Base-by-base conservation (phyloP, 1,284 basidiomycete species). In the Tausonia pullulans region DNA sequence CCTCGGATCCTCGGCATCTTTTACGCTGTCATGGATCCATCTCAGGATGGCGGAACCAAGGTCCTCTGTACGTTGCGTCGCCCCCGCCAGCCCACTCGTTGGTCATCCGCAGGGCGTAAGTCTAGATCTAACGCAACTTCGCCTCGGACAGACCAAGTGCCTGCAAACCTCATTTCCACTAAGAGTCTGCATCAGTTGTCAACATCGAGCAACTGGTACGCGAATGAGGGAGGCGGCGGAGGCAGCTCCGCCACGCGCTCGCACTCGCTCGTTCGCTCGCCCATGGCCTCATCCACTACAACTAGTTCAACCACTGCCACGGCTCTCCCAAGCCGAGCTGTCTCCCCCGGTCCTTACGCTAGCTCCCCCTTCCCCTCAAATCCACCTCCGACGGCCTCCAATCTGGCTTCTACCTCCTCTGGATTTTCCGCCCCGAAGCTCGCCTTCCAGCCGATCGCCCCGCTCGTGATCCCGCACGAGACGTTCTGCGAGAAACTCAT, bases 381-480 rank as follows among this genome's bases (percentile, higher is more conserved):
- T 46, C 58, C 62, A 57, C 16, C 58, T 43, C 10, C 40, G 49
- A 10, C 45, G 27, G 27, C 48, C 53, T 41, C 57, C 60, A 44
- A 48, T 39, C 51, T n/a, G n/a, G 14, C 39, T 54, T 27, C 50
- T 43, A 10, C 49, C 62, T 44, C 62, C 58, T 10, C 58, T 14
- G 45, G 45, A 49, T n/a, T 50, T 39, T 27, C 53, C 41, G 5
- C 16, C 55, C 11, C 41, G 44, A 27, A 46, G n/a, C 90, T 98
- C 76, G 86, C 92, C 74, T 98, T 97, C 71, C 83, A 86, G 57
- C 86, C 91, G 67, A 86, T 98, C 62, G 89, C 89, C 14, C 93
- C 90, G 75, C 97, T 92, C 79, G 85, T 98, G 57, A 96, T 98
- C 61, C 95, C 95, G 2, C 87, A 85, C 51, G 85, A 85, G 66